Evolutionary conservation across 768 basidiomycete genomes (phyloP), one percentile per base, ranked within the genome.

Genomic region (Ramaria rubella): DNA sequence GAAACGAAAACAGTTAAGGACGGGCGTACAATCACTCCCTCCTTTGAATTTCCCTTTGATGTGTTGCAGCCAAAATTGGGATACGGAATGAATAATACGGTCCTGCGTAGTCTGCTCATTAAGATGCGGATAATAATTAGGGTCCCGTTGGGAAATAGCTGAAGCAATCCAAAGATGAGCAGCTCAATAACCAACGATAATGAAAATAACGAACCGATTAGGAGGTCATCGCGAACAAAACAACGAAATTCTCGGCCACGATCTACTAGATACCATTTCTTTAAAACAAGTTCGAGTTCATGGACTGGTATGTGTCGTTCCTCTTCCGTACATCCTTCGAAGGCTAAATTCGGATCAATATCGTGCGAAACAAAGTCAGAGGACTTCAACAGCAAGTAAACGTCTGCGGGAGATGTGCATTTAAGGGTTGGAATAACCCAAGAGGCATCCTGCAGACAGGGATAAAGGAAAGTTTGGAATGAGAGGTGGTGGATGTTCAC

Each of bases 311-410:
- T 38, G 23, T 0, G 67, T 15, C 59, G 59, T 8, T 67, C 67
- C 17, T 51, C 55, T 49, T 63, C 67, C 34, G 58, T 44, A 62
- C 89, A 90, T 0, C 80, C 83, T 17, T 82, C 82, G 57, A 94
- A 94, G 5, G 90, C 83, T 30, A 67, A 71, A 2, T 75, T 75
- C 1, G 69, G 62, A 54, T 75, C 77, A 7, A 94, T 69, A 65
- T 93, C 94, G 62, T 96, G 90, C 1, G 80, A 77, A 55, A 93
- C 75, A 61, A 94, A 94, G 68, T 95, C 90, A 30, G 91, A 94
- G 0, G 92, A 91, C 68, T 98, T 97, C 60, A 98, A 79, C 0
- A 95, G 73, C 55, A 95, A 77, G 69, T 95, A 97, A 30, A 97
- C 86, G 61, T 98, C 94, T 1, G 89, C 81, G 0, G 93, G 92